Evolutionary conservation across 305 asterid species (phyloP), one percentile per base, ranked within the genome.

Genomic region (Rubia balearica): DNA sequence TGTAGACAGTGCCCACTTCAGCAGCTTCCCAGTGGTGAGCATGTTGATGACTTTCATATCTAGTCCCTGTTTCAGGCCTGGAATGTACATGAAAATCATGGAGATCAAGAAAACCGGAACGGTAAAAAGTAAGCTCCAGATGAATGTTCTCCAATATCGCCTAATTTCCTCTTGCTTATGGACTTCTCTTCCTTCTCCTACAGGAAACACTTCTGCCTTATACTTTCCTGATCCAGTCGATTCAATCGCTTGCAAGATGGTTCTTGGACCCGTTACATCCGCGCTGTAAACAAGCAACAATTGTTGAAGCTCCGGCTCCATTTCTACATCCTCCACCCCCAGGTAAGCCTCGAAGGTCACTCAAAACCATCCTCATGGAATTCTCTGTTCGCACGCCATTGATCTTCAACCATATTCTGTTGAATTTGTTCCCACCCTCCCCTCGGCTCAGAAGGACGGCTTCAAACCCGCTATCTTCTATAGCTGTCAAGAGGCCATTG

Each of bases 1-100:
- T 17, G 96, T 88, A 40, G 94, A 75, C 38, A 92, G 69, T 11
- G 75, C 70, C 98, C 96, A 90, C 79, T 87, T 79, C 62, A 87
- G 68, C 73, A 85, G 27, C 79, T 78, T 75, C 36, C 96, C 98
- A 21, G 82, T 38, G 43, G 57, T 87, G 6, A 87, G 83, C 87
- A 84, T 87, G 82, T 89, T 86, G 10, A 86, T 80, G 6, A 82
- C 78, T 76, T 86, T 86, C 12, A 66, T 69, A 16, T 89, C 90
- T 40, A 89, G 71, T 24, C 73, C 77, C n/a, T 75, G 82, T 55
- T 82, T 88, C 67, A 88, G 42, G 0, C 83, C 85, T 3, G 96
- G 98, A 19, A 89, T 76, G 41, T 89, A 91, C 96, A 89, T 89
- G 67, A 91, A 81, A 19, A 91, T 84, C 98, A 89, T 91, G 38